Conservation (phyloP, 306 rosid species). For the Lablab purpureus region DNA sequence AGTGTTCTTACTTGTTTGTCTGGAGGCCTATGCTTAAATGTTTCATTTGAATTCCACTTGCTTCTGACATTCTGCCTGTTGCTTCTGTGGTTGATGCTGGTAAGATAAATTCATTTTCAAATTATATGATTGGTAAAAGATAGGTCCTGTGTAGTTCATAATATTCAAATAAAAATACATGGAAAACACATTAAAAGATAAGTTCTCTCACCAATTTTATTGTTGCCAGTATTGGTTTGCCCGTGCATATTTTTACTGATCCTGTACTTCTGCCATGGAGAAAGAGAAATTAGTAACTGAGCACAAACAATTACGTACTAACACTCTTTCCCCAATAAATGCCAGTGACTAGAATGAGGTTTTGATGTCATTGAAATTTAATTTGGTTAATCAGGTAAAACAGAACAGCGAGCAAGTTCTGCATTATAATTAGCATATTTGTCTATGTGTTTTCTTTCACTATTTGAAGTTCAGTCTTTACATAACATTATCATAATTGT, state of each 20-base stretch:
- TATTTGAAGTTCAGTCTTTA: neutral
- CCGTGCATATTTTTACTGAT: constrained; percentile 78
- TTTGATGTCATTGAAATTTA: constrained; percentile 8
- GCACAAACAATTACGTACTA: neutral
- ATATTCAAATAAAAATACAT: constrained; percentile 17
- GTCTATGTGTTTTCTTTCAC: neutral
- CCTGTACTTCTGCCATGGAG: constrained; percentile 77
- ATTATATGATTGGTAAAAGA: neutral
- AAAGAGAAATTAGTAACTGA: constrained; percentile 29
- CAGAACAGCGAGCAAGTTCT: neutral
- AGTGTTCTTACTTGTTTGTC: constrained; percentile 70
- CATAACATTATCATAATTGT: neutral
- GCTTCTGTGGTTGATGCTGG: constrained; percentile 47
- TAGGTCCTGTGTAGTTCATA: neutral
- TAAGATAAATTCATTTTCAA: constrained; percentile 33
- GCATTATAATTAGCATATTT: neutral
- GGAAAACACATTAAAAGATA: constrained; percentile 5
- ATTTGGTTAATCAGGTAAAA: neutral
- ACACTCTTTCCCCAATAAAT: neutral
- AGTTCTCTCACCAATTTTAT: constrained; percentile 62
- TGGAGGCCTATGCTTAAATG: constrained; percentile 65
- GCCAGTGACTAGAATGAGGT: neutral
- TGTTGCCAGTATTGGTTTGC: constrained; percentile 58
- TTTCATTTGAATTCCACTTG: constrained; percentile 65
- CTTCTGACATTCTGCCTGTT: constrained; percentile 58